Percentiles rank a stretch among this genome's conserved stretches.
These are phyloP conservation scores for Mycena filopes DNA, from an alignment of 768 basidiomycete species.

Conservation along the genomic window DNA sequence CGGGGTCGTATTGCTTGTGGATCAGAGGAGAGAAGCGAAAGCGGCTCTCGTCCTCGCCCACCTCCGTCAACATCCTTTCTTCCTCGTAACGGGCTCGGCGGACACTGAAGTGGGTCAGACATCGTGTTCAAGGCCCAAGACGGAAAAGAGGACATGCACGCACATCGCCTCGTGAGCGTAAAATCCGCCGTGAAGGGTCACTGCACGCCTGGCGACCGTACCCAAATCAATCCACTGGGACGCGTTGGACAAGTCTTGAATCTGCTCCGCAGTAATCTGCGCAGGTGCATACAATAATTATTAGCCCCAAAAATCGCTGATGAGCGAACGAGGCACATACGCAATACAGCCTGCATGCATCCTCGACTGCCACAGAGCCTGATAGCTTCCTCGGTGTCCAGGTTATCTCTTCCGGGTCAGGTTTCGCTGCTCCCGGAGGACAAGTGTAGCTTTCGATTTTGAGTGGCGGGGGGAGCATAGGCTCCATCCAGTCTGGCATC, in stretches of 20 bases:
- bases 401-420: slow-evolving; percentile 5
- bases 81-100: not conserved
- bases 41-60: not conserved
- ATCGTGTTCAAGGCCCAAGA: not conserved
- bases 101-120: not conserved
- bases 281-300: not conserved
- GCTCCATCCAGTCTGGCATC: slow-evolving; percentile 6
- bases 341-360: slow-evolving; percentile 23
- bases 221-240: slow-evolving; percentile 15
- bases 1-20: not conserved
- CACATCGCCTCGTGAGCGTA: slow-evolving; percentile 11
- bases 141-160: not conserved
- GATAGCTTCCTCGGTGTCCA: slow-evolving; percentile 17
- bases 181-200: slow-evolving; percentile 18
- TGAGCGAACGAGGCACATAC: not conserved
- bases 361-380: slow-evolving; percentile 17
- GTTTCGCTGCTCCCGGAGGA: not conserved
- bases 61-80: not conserved
- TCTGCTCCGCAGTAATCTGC: slow-evolving; percentile 5
- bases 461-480: slow-evolving; percentile 7
- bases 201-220: slow-evolving; percentile 12
- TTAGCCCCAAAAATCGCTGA: no score
- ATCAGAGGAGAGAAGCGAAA: not conserved
- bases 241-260: not conserved
- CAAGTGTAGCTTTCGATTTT: not conserved